phyloP scores from a whole-genome alignment of 352 stramenopile species.

The Globisporangium okanoganense region DNA sequence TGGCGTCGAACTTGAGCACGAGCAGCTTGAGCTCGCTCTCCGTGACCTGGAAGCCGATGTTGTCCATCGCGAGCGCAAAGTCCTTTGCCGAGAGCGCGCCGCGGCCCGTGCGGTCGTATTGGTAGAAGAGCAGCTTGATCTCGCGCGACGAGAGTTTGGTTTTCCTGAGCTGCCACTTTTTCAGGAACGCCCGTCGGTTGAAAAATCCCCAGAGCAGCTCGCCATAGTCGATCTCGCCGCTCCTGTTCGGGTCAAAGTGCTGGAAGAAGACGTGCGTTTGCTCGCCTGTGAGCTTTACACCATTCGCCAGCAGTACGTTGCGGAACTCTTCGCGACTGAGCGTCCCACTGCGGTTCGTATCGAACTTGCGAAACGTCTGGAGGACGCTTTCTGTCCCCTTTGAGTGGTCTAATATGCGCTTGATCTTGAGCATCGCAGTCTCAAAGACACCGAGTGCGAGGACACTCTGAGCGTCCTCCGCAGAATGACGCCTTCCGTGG shows the following conservation, averaged over 20 bases:
- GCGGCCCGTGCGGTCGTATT: conserved; percentile 33
- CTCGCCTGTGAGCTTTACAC: conserved; percentile 28
- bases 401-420: conserved; percentile 24
- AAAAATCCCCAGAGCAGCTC: conserved; percentile 69
- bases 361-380: conserved; percentile 41
- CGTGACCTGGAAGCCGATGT: conserved; percentile 44
- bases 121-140: conserved; percentile 40
- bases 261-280: conserved; percentile 41
- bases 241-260: conserved; percentile 47
- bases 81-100: conserved; percentile 36
- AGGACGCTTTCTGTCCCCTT: conserved; percentile 11
- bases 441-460: conserved; percentile 29
- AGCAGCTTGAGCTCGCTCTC: conserved; percentile 47
- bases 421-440: conserved; percentile 52
- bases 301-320: conserved; percentile 26
- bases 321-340: conserved; percentile 45
- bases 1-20: conserved; percentile 43
- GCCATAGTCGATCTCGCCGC: conserved; percentile 47
- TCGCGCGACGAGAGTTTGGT: conserved; percentile 18
- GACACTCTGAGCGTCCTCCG: conserved; percentile 25
- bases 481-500: conserved; percentile 42
- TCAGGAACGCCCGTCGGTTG: conserved; percentile 52
- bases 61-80: conserved; percentile 49
- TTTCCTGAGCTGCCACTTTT: conserved; percentile 45
- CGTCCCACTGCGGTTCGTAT: conserved; percentile 42